Evolutionary conservation across 768 basidiomycete species (phyloP).

Genomic region (Mycena epipterygia): DNA sequence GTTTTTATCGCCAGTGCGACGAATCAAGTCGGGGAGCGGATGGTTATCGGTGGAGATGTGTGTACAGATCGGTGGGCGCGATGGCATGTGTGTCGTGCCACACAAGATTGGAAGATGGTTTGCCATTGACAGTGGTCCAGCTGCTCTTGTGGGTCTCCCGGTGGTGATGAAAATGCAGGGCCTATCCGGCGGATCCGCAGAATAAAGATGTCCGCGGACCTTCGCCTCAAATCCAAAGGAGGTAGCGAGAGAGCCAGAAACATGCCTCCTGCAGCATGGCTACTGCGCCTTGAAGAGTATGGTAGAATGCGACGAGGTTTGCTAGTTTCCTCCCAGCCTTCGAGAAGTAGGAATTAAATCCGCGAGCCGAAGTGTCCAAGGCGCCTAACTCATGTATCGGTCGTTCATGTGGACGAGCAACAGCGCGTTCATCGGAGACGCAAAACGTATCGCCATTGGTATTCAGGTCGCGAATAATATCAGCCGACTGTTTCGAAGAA

Average conservation of each 20-base stretch:
- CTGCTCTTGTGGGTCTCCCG: no score
- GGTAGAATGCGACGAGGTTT: background rate
- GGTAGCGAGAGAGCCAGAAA: background rate
- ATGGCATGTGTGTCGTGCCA: background rate
- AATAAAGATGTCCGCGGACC: constrained; percentile 1
- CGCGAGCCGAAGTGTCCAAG: no score
- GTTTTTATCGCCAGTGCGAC: no score
- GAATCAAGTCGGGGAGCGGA: no score
- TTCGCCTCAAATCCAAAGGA: background rate
- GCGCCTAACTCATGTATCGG: background rate
- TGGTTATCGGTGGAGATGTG: background rate
- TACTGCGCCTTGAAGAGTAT: background rate
- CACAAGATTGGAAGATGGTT: background rate
- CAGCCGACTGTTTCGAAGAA: background rate
- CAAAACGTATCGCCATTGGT: background rate
- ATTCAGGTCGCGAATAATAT: background rate
- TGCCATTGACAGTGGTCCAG: background rate
- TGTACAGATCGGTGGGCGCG: background rate
- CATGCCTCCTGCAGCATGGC: background rate
- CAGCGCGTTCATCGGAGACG: background rate
- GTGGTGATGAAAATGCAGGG: no score
- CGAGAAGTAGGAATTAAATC: no score
- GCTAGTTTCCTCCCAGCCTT: background rate
- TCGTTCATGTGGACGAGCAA: background rate
- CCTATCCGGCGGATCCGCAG: background rate